phyloP scores from a whole-genome alignment of 2,329 filamentous ascomycete species.

The Pseudocercospora cruenta region DNA sequence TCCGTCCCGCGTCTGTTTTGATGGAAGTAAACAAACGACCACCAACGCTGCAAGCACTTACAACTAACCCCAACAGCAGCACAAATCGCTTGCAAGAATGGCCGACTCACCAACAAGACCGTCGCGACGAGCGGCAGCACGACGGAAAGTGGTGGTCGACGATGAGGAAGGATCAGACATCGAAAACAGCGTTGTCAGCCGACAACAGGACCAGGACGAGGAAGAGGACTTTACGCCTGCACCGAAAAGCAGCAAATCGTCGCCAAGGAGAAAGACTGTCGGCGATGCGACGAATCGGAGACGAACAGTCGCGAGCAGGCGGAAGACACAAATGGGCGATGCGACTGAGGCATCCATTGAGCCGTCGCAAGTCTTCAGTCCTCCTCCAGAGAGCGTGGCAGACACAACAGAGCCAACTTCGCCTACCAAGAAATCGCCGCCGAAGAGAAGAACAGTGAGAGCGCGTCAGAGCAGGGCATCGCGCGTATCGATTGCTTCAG shows the following conservation, averaged over 20 bases:
- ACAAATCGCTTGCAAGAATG: conserved; percentile 24
- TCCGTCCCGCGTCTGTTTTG: neutral
- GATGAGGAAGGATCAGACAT: conserved; percentile 64
- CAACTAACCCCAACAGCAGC: conserved; percentile 9
- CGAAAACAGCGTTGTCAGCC: conserved; percentile 62
- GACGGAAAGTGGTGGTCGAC: conserved; percentile 75
- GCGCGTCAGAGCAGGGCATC: conserved; percentile 44
- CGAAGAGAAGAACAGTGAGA: conserved; percentile 65
- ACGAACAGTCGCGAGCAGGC: conserved; percentile 46
- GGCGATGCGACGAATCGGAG: conserved; percentile 52
- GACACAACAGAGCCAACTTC: conserved; percentile 54
- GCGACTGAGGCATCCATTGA: conserved; percentile 57
- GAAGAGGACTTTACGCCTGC: conserved; percentile 83
- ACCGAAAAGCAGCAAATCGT: conserved; percentile 62
- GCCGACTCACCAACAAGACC: conserved; percentile 53
- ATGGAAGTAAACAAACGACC: neutral
- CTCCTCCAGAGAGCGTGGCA: conserved; percentile 56
- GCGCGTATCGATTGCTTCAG: conserved; percentile 44
- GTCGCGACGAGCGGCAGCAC: conserved; percentile 63
- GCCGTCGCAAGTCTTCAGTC: conserved; percentile 61
- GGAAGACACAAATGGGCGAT: conserved; percentile 51
- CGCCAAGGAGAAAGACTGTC: conserved; percentile 57
- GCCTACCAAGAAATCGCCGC: conserved; percentile 61
- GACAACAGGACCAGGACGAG: conserved; percentile 62
- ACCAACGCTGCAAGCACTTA: neutral